These are phyloP conservation scores for Xanthoconium stramineum DNA, from an alignment of 768 basidiomycete species.

Conservation along the genomic window DNA sequence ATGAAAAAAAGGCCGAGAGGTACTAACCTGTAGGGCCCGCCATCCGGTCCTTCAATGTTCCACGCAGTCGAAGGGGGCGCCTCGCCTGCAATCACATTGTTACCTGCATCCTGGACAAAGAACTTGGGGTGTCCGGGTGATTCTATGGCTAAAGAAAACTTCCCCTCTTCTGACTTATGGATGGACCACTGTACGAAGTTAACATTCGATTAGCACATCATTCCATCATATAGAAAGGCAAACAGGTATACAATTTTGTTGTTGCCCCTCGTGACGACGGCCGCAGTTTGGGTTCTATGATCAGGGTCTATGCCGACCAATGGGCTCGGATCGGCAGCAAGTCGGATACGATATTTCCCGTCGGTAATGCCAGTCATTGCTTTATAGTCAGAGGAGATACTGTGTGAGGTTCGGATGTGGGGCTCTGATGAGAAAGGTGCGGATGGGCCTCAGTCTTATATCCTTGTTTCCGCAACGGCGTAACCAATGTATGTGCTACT, in stretches of 20 bases:
- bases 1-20: too few relatives aligned
- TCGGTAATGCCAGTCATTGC: too few relatives aligned
- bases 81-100: too few relatives aligned
- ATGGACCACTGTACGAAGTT: too few relatives aligned
- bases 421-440: not conserved
- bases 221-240: too few relatives aligned
- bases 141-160: not conserved
- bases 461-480: not conserved
- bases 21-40: too few relatives aligned
- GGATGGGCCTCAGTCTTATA: not conserved
- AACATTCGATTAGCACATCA: too few relatives aligned
- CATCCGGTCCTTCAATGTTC: too few relatives aligned
- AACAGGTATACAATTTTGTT: not conserved
- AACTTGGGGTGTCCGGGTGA: not conserved
- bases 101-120: not conserved
- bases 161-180: not conserved
- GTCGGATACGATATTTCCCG: too few relatives aligned
- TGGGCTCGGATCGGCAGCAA: too few relatives aligned
- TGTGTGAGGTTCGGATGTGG: not conserved
- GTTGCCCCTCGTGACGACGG: not conserved
- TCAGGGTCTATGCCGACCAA: not conserved
- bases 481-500: too few relatives aligned
- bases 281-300: not conserved
- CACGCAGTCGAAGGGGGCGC: too few relatives aligned
- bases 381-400: not conserved